Evolutionary conservation across 352 stramenopile genomes (phyloP).

Genomic region (Globisporangium mamillatum): DNA sequence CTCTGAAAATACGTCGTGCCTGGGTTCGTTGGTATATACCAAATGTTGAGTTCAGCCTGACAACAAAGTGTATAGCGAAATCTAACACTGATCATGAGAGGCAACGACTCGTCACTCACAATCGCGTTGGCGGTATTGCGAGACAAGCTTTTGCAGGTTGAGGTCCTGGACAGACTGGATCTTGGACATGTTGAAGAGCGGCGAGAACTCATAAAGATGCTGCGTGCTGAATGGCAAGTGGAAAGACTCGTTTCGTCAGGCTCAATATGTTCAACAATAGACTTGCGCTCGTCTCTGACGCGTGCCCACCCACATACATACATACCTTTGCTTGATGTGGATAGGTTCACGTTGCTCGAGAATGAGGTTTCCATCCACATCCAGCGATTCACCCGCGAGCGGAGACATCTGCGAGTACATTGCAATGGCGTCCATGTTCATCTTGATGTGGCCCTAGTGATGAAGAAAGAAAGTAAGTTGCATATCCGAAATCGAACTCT

Average conservation of each 20-base stretch:
- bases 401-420: slow-evolving; percentile 35
- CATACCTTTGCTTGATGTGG: slow-evolving; percentile 39
- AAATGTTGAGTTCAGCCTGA: not conserved
- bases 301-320: no score
- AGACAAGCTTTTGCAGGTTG: slow-evolving; percentile 32
- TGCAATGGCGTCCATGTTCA: slow-evolving; percentile 70
- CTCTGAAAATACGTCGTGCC: slow-evolving; percentile 37
- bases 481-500: not conserved
- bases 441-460: slow-evolving; percentile 31
- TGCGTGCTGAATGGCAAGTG: slow-evolving; percentile 26
- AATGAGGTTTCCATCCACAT: slow-evolving; percentile 59
- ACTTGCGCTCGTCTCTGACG: not conserved
- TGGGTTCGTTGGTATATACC: slow-evolving; percentile 4
- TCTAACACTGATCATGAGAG: not conserved
- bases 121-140: slow-evolving; percentile 41
- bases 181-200: slow-evolving; percentile 42
- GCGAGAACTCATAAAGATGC: slow-evolving; percentile 28
- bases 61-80: not conserved
- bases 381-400: slow-evolving; percentile 32
- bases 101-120: slow-evolving; percentile 26
- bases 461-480: not conserved
- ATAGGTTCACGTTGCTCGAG: slow-evolving; percentile 48
- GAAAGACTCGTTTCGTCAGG: no score
- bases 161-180: slow-evolving; percentile 36
- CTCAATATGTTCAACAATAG: not conserved